Evolutionary conservation across 305 asterid genomes (phyloP).

Genomic region (Petunia hybrid): DNA sequence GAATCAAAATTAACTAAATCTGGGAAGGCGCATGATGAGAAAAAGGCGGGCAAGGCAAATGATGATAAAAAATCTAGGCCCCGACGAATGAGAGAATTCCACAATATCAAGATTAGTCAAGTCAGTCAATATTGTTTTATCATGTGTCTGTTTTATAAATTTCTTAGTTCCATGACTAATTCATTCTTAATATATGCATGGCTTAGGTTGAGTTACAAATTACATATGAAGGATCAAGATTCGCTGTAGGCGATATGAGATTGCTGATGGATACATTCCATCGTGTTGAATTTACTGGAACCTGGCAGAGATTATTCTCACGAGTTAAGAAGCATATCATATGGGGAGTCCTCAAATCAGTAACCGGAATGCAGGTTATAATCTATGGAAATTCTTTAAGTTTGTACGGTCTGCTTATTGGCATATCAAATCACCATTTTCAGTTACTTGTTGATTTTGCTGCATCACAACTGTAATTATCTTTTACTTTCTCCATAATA

Average conservation of each 20-base stretch:
- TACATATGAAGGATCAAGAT: slow-evolving; percentile 98
- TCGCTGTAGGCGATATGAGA: slow-evolving; percentile 95
- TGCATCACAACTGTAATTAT: not conserved
- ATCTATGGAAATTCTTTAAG: not conserved
- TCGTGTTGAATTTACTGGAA: slow-evolving; percentile 92
- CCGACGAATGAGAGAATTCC: slow-evolving; percentile 89
- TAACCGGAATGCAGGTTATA: slow-evolving; percentile 98
- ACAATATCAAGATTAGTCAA: slow-evolving; percentile 98
- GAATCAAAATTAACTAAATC: slow-evolving; percentile 78
- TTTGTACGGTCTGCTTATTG: not conserved
- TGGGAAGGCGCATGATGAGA: slow-evolving; percentile 90
- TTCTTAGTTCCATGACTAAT: slow-evolving; percentile 36
- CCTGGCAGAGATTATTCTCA: slow-evolving; percentile 97
- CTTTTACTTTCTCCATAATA: not conserved
- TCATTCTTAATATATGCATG: slow-evolving; percentile 37
- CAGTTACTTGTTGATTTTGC: slow-evolving; percentile 5
- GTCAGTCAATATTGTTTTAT: slow-evolving; percentile 46
- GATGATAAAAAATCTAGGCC: slow-evolving; percentile 93
- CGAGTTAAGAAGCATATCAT: slow-evolving; percentile 98
- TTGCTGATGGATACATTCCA: slow-evolving; percentile 97
- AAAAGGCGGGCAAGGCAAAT: slow-evolving; percentile 70
- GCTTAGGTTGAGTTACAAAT: slow-evolving; percentile 93
- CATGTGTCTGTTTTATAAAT: slow-evolving; percentile 34
- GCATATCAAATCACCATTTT: not conserved
- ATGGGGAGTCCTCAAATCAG: slow-evolving; percentile 99